Evolutionary conservation across 75 land plant genomes (phyloP).

Genomic region (Cunninghamia lanceolata): DNA sequence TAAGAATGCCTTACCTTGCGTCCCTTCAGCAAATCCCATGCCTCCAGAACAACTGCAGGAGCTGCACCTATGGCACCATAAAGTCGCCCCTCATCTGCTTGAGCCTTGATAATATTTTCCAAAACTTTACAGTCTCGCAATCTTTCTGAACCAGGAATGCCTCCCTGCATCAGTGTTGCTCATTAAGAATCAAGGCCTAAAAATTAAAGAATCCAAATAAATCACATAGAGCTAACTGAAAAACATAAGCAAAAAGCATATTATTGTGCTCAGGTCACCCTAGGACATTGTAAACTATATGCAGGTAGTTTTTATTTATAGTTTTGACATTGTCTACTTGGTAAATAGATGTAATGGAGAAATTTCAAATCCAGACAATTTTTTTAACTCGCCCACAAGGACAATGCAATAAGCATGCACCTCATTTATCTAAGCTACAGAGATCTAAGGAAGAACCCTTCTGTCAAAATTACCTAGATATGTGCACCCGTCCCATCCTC

Average conservation of each 20-base stretch:
- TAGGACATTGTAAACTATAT: too few relatives aligned
- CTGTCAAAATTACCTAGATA: background rate
- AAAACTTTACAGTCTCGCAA: slow-evolving; percentile 19
- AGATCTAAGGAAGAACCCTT: background rate
- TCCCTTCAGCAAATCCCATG: slow-evolving; percentile 17
- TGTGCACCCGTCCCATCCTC: background rate
- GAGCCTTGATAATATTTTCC: slow-evolving; percentile 18
- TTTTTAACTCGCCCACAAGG: background rate
- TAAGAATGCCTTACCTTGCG: slow-evolving; percentile 15
- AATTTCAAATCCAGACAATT: background rate
- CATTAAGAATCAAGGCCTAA: background rate
- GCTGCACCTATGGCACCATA: slow-evolving; percentile 41
- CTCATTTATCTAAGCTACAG: background rate
- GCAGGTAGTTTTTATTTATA: too few relatives aligned
- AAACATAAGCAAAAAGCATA: background rate
- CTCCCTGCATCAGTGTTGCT: slow-evolving; percentile 23
- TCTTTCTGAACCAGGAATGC: slow-evolving; percentile 47
- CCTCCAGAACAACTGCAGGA: slow-evolving; percentile 42
- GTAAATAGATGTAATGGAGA: background rate
- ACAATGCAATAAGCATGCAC: background rate
- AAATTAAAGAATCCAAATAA: background rate
- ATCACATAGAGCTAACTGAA: background rate
- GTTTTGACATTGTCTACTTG: background rate
- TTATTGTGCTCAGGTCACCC: background rate
- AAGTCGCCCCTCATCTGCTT: slow-evolving; percentile 22